Conservation (phyloP, 176 grass and related monocot species). For the Dendrocalamus sinicus region DNA sequence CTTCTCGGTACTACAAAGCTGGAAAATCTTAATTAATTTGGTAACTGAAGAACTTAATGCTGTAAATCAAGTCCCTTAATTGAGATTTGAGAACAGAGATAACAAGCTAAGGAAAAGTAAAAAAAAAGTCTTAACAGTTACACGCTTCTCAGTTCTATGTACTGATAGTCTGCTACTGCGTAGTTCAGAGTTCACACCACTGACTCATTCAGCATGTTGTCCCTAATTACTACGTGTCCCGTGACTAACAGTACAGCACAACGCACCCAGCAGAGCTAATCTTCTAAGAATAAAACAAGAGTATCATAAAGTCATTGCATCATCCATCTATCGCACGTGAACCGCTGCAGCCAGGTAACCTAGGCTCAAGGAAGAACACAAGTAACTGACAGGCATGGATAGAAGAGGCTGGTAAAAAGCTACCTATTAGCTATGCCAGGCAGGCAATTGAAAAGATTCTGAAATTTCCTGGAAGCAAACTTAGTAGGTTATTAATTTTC, state of each 20-base stretch:
- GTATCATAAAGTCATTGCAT: background rate
- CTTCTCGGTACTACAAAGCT: background rate
- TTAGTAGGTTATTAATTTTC: background rate
- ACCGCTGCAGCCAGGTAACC: background rate
- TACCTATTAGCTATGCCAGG: background rate
- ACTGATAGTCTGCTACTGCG: background rate
- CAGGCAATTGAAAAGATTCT: background rate
- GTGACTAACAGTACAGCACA: background rate
- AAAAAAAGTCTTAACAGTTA: background rate
- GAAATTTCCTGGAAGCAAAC: background rate
- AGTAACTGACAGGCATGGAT: background rate
- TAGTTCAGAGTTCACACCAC: background rate
- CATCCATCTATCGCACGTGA: background rate
- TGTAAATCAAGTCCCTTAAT: background rate
- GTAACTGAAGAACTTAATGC: background rate
- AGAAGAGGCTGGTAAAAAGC: background rate
- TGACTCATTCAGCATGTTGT: background rate
- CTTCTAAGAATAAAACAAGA: background rate
- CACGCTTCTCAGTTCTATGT: background rate
- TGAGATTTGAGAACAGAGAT: background rate
- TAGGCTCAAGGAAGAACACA: background rate
- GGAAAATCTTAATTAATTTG: background rate
- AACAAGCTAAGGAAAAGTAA: background rate
- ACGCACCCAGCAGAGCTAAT: background rate
- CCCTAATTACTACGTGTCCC: background rate